Evolutionary conservation across 169 alveolate species (phyloP), one percentile per base, ranked within the genome.

Genomic region (Plasmodium inui): DNA sequence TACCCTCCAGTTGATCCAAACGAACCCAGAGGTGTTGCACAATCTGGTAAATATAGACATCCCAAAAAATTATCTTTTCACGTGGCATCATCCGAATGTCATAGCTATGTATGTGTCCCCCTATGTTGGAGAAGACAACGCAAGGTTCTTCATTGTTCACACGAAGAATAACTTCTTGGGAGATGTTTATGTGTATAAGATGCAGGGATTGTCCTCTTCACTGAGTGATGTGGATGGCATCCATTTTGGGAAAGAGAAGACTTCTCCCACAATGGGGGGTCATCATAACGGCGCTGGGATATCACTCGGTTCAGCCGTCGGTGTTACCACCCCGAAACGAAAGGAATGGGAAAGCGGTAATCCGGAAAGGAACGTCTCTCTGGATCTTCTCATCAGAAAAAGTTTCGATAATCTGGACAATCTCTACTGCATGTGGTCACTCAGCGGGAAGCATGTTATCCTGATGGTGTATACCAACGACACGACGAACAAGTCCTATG

Each of bases 161-260:
- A 88, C 94, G 46, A 88, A 88, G 79, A 55, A 78, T 88, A 88
- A 88, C 67, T 88, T 88, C 19, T 0, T 88, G 19, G 94, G 94
- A 0, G 94, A 88, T 57, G 82, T 88, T 9, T 88, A 88, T 30
- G 41, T 88, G 30, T 88, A 78, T 41, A 88, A 50, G 81, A 88
- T 88, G 0, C 74, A 78, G 30, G 94, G 94, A 0, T 17, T 88
- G 57, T 12, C 3, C 0, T 50, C 39, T 37, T 26, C 30, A 2
- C 14, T 9, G n/a, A 67, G 6, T 0, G 7, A 67, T 19, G 76
- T 7, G 10, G 34, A 57, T 17, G 30, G 22, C 1, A 4, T n/a
- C 22, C 26, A 57, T 57, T 57, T 4, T 0, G 73, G 73, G 10
- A 57, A 57, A 10, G 10, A 22, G 30, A 57, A 57, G 3, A 57